phyloP scores from a whole-genome alignment of 1,139 yeast genomes.

The Geotrichum siamense region DNA sequence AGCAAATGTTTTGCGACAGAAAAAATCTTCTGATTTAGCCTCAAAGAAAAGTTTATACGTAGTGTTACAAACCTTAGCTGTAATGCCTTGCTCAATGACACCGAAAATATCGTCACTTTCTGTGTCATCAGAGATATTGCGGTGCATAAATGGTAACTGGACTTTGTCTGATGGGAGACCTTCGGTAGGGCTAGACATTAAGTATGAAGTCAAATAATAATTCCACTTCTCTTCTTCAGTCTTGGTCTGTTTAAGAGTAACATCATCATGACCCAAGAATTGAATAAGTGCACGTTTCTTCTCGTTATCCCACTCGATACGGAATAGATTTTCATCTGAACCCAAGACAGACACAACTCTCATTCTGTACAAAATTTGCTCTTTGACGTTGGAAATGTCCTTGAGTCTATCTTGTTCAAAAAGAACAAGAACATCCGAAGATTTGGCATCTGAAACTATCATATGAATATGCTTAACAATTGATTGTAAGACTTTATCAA shows the following conservation, averaged over 20 bases:
- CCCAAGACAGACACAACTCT: slow-evolving; percentile 77
- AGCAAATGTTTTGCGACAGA: slow-evolving; percentile 37
- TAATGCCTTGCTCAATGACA: slow-evolving; percentile 59
- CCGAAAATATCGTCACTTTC: slow-evolving; percentile 21
- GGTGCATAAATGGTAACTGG: slow-evolving; percentile 62
- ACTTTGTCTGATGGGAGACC: slow-evolving; percentile 83
- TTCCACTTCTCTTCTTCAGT: slow-evolving; percentile 80
- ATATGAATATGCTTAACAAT: slow-evolving; percentile 82
- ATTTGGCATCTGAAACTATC: slow-evolving; percentile 70
- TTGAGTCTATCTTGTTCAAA: slow-evolving; percentile 73
- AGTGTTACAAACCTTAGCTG: slow-evolving; percentile 72
- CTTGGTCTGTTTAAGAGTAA: slow-evolving; percentile 72
- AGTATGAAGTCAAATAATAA: slow-evolving; percentile 84
- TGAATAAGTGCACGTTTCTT: slow-evolving; percentile 59
- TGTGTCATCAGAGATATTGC: slow-evolving; percentile 30
- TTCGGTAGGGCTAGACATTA: slow-evolving; percentile 95
- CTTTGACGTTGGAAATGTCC: slow-evolving; percentile 55
- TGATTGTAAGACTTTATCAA: slow-evolving; percentile 88
- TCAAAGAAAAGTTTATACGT: slow-evolving; percentile 79
- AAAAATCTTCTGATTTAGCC: slow-evolving; percentile 74
- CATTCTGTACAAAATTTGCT: slow-evolving; percentile 85
- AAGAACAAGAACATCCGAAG: slow-evolving; percentile 70
- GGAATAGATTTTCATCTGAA: slow-evolving; percentile 85
- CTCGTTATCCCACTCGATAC: slow-evolving; percentile 60
- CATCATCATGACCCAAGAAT: slow-evolving; percentile 78